Percentiles rank a stretch among this genome's conserved stretches.
Evolutionary conservation across 108 stramenopile species (phyloP).

Genomic region (Stephanodiscus triporus): DNA sequence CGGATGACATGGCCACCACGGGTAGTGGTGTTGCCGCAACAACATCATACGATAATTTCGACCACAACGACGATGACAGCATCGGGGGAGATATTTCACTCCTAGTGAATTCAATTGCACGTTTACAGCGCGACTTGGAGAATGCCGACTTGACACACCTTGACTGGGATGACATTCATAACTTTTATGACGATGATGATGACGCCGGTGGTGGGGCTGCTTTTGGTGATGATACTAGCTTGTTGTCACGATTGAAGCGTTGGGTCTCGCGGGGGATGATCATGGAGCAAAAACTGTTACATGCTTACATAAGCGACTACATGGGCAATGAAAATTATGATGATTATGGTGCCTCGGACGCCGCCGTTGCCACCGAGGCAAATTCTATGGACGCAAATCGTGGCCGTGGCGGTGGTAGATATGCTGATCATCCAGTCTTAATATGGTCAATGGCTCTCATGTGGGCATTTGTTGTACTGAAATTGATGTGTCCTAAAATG

Average conservation of each 20-base stretch:
- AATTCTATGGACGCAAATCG: not conserved
- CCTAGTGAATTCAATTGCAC: conserved; percentile 25
- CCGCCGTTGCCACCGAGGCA: not conserved
- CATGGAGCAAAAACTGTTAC: conserved; percentile 38
- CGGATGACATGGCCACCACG: not conserved
- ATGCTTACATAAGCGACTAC: conserved; percentile 6
- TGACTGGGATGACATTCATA: conserved; percentile 11
- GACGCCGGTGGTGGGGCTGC: not conserved
- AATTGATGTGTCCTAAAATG: conserved; percentile 15
- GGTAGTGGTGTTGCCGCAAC: not conserved
- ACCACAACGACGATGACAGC: conserved; percentile 43
- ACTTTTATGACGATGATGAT: conserved; percentile 19
- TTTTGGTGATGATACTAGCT: conserved; percentile 5
- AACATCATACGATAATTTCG: not conserved
- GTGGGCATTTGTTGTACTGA: conserved; percentile 35
- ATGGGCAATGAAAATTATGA: not conserved
- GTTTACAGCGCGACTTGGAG: conserved; percentile 39
- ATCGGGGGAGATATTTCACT: conserved; percentile 39
- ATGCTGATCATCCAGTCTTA: conserved; percentile 29
- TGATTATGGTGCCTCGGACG: not conserved
- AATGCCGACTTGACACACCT: conserved; percentile 32
- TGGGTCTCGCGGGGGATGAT: conserved; percentile 33
- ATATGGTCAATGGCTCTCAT: conserved; percentile 29
- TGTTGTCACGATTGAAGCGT: conserved; percentile 25
- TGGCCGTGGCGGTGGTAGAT: conserved; percentile 6